These are phyloP conservation scores for Begonia peltatifolia DNA, from an alignment of 306 rosid species.

Conservation along the genomic window DNA sequence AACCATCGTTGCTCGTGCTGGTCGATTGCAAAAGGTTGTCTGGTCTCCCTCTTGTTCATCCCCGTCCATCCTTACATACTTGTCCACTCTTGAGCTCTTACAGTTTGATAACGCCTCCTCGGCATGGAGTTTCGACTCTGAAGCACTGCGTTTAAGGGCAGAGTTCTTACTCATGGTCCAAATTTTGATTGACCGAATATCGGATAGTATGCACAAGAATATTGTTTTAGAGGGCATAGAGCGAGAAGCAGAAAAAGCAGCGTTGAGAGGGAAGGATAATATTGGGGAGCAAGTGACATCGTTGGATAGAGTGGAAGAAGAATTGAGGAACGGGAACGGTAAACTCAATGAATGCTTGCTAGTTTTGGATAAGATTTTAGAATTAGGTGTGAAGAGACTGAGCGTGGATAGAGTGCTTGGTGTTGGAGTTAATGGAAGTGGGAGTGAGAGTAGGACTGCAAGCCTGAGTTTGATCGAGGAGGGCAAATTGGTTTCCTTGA, in stretches of 20 bases:
- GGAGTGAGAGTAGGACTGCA: constrained; percentile 10
- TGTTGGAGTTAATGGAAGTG: constrained; percentile 14
- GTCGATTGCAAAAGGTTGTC: constrained; percentile 48
- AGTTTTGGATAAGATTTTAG: constrained; percentile 50
- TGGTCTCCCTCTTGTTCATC: constrained; percentile 75
- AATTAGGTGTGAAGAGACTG: constrained; percentile 62
- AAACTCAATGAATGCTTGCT: constrained; percentile 26
- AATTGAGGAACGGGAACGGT: constrained; percentile 12
- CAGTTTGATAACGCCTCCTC: constrained; percentile 57
- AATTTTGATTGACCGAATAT: constrained; percentile 49
- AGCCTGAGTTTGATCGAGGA: constrained; percentile 29
- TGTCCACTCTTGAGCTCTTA: constrained; percentile 63
- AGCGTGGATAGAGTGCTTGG: constrained; percentile 16
- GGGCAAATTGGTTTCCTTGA: constrained; percentile 42
- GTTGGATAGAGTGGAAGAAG: constrained; percentile 17
- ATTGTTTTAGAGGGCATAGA: constrained; percentile 25
- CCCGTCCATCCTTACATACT: constrained; percentile 57
- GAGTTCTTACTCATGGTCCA: constrained; percentile 67
- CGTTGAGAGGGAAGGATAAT: constrained; percentile 9
- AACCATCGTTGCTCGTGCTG: constrained; percentile 65
- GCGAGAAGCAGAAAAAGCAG: constrained; percentile 18
- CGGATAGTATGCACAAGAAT: constrained; percentile 17
- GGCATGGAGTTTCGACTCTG: constrained; percentile 57
- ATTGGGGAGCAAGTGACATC: constrained; percentile 16
- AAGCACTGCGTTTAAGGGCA: constrained; percentile 58